Evolutionary conservation across 176 grass and related monocot species (phyloP).

Genomic region (Areca catechu): DNA sequence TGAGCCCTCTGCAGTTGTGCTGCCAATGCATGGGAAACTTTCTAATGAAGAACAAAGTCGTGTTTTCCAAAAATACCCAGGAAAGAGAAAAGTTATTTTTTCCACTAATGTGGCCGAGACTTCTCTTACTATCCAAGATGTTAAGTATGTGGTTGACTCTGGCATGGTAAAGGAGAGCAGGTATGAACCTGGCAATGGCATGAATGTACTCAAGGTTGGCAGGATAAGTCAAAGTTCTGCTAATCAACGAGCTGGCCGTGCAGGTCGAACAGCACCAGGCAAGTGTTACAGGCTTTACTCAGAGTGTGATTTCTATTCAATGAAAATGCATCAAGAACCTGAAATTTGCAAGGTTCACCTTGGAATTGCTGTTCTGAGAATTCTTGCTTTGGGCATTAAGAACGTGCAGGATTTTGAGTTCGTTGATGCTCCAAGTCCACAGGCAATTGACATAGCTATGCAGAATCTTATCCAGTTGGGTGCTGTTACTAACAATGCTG

Average conservation of each 20-base stretch:
- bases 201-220: constrained; percentile 75
- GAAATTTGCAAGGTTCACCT: constrained; percentile 94
- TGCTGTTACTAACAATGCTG: constrained; percentile 37
- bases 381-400: constrained; percentile 66
- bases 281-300: constrained; percentile 97
- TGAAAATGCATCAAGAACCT: constrained; percentile 87
- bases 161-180: constrained; percentile 81
- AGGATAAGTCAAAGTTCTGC: constrained; percentile 86
- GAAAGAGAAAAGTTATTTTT: constrained; percentile 88
- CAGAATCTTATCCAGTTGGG: constrained; percentile 76
- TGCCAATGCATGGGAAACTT: constrained; percentile 92
- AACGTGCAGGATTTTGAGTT: constrained; percentile 73
- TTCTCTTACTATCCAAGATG: constrained; percentile 72
- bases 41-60: constrained; percentile 56
- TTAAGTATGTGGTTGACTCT: constrained; percentile 87
- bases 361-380: constrained; percentile 71
- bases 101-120: constrained; percentile 93
- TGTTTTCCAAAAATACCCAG: constrained; percentile 77
- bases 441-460: constrained; percentile 56
- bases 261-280: constrained; percentile 62
- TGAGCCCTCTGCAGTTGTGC: constrained; percentile 43
- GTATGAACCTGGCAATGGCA: constrained; percentile 59
- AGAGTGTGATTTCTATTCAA: constrained; percentile 64
- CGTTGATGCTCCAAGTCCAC: constrained; percentile 75
- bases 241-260: constrained; percentile 75